phyloP scores from a whole-genome alignment of 108 stramenopile genomes.

The Skeletonema grethae region DNA sequence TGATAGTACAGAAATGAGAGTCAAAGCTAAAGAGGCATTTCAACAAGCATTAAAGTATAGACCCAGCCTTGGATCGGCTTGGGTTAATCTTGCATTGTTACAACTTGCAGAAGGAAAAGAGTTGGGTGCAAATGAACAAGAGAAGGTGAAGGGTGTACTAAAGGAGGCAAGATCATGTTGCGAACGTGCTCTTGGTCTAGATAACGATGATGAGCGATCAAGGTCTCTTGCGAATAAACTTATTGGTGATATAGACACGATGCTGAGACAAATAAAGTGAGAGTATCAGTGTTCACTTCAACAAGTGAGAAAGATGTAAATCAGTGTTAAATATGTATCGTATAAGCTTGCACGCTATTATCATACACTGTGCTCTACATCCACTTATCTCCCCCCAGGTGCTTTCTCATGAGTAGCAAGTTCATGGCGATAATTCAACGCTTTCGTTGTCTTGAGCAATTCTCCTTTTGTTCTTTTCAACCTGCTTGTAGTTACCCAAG shows the following conservation, averaged over 20 bases:
- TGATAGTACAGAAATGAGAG: constrained; percentile 12
- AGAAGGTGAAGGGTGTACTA: constrained; percentile 19
- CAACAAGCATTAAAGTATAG: constrained; percentile 28
- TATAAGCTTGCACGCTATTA: neutral
- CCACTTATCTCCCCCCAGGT: neutral
- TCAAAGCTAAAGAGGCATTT: constrained; percentile 31
- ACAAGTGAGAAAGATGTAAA: neutral
- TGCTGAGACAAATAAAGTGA: constrained; percentile 26
- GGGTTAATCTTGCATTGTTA: constrained; percentile 45
- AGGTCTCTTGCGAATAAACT: constrained; percentile 37
- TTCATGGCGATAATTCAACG: neutral
- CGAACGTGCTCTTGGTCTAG: constrained; percentile 40
- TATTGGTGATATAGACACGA: constrained; percentile 36
- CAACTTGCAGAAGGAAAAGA: constrained; percentile 40
- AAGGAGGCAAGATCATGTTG: constrained; percentile 45
- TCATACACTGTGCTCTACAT: neutral
- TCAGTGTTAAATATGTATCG: neutral
- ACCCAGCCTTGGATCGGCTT: constrained; percentile 38
- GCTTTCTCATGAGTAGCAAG: neutral
- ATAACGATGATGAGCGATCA: constrained; percentile 42
- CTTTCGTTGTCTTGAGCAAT: constrained; percentile 26
- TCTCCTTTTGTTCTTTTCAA: constrained; percentile 68
- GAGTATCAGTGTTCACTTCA: neutral
- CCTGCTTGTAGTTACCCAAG: constrained; percentile 26
- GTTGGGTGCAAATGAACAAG: constrained; percentile 16